phyloP scores from a whole-genome alignment of 2,329 filamentous ascomycete genomes.

The Domatiomyces catenatus region DNA sequence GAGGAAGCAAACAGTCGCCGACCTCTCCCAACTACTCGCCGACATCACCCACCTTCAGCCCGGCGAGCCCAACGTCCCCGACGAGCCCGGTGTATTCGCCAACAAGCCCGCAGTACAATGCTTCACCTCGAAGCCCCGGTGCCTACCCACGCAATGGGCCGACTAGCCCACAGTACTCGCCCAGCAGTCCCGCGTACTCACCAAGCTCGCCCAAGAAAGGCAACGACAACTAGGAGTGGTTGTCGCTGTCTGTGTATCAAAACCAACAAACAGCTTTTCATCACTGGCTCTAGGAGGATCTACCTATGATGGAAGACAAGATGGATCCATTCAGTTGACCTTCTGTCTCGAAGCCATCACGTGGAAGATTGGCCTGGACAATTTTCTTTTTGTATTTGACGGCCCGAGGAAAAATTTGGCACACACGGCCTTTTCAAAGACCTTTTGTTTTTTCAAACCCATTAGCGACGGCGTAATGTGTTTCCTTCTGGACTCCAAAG shows the following conservation, averaged over 20 bases:
- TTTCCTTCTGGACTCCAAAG: not conserved
- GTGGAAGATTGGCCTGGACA: not conserved
- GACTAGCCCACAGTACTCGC: slow-evolving; percentile 36
- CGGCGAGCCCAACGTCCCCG: slow-evolving; percentile 43
- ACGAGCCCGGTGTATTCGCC: slow-evolving; percentile 36
- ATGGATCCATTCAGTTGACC: slow-evolving; percentile 19
- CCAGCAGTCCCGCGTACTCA: slow-evolving; percentile 34
- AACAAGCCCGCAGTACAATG: slow-evolving; percentile 37
- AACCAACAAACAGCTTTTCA: slow-evolving; percentile 6
- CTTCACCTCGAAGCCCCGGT: slow-evolving; percentile 24
- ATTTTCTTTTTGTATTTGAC: not conserved
- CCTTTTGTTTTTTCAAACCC: not conserved
- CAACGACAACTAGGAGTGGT: slow-evolving; percentile 1
- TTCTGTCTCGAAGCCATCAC: slow-evolving; percentile 10
- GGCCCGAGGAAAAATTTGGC: not conserved
- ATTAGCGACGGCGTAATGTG: slow-evolving; percentile 1
- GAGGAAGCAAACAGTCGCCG: slow-evolving; percentile 29
- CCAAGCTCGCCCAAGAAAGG: slow-evolving; percentile 19
- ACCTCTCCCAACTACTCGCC: slow-evolving; percentile 42
- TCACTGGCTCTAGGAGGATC: slow-evolving; percentile 3
- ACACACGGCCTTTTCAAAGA: not conserved
- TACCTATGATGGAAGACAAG: slow-evolving; percentile 1
- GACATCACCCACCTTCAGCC: slow-evolving; percentile 46
- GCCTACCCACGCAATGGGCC: slow-evolving; percentile 38
- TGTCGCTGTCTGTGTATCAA: slow-evolving; percentile 10